Evolutionary conservation across 129 eudicot species (phyloP).

Genomic region (Flaveria robusta): DNA sequence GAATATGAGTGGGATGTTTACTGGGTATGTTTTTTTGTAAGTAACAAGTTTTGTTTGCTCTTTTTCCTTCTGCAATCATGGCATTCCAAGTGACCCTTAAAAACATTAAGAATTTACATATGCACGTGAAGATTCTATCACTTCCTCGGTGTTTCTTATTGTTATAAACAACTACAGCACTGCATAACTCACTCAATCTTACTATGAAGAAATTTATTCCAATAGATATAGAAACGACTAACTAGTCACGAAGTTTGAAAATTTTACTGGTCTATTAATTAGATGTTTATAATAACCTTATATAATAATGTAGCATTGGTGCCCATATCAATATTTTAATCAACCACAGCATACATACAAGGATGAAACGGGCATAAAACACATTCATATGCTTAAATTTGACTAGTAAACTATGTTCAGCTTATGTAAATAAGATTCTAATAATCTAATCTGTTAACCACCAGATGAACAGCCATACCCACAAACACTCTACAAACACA

Average conservation of each 20-base stretch:
- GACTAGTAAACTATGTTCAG: neutral
- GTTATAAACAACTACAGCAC: neutral
- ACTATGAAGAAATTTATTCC: neutral
- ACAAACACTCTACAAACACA: neutral
- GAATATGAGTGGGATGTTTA: too few species aligned
- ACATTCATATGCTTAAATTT: neutral
- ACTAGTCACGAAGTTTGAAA: neutral
- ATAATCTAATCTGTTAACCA: too few species aligned
- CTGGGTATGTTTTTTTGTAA: neutral
- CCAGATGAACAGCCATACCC: too few species aligned
- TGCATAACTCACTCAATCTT: neutral
- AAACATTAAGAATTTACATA: neutral
- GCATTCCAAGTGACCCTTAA: neutral
- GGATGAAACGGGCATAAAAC: conserved; percentile 2
- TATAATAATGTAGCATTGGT: neutral
- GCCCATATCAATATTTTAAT: conserved; percentile 1
- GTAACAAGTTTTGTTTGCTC: neutral
- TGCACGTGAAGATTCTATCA: neutral
- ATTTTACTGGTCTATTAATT: neutral
- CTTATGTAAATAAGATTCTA: too few species aligned
- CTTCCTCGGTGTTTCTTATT: neutral
- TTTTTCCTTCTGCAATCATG: neutral
- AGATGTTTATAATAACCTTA: neutral
- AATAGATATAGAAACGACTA: neutral
- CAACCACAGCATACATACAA: neutral